These are phyloP conservation scores for Solanum hybrid DNA, from an alignment of 305 asterid genomes.

Conservation along the genomic window DNA sequence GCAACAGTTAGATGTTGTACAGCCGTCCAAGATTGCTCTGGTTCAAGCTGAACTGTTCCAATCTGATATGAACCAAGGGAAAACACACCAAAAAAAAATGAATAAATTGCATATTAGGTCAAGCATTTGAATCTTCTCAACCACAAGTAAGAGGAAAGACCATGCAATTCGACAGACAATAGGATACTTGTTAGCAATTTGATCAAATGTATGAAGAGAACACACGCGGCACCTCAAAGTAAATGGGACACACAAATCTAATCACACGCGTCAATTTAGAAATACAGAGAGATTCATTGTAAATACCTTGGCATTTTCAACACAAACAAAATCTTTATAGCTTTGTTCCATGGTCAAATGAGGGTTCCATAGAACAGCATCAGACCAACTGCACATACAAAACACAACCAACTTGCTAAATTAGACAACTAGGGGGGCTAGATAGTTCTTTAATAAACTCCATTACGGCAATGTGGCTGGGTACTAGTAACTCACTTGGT, in stretches of 20 bases:
- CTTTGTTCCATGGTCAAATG: slow-evolving; percentile 77
- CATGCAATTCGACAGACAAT: not conserved
- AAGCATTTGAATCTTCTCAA: slow-evolving; percentile 5
- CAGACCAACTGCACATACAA: slow-evolving; percentile 63
- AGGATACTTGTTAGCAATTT: not conserved
- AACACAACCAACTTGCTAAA: not conserved
- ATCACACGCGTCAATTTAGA: not conserved
- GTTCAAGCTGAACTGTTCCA: slow-evolving; percentile 61
- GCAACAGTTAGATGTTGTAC: slow-evolving; percentile 50
- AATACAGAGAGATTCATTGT: not conserved
- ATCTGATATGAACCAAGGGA: slow-evolving; percentile 37
- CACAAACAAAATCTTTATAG: slow-evolving; percentile 86
- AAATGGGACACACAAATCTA: not conserved
- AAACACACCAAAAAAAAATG: not conserved
- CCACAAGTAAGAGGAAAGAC: not conserved
- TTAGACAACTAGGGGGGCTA: not conserved
- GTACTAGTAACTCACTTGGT: slow-evolving; percentile 44
- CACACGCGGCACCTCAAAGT: not conserved
- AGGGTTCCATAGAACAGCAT: slow-evolving; percentile 92
- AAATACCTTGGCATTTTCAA: slow-evolving; percentile 86
- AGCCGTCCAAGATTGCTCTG: slow-evolving; percentile 80
- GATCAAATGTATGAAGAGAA: not conserved
- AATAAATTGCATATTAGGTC: not conserved
- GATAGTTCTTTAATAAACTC: not conserved
- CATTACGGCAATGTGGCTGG: not conserved